Evolutionary conservation across 73 alveolate species (phyloP).

Genomic region (Tetrahymena malaccensis): DNA sequence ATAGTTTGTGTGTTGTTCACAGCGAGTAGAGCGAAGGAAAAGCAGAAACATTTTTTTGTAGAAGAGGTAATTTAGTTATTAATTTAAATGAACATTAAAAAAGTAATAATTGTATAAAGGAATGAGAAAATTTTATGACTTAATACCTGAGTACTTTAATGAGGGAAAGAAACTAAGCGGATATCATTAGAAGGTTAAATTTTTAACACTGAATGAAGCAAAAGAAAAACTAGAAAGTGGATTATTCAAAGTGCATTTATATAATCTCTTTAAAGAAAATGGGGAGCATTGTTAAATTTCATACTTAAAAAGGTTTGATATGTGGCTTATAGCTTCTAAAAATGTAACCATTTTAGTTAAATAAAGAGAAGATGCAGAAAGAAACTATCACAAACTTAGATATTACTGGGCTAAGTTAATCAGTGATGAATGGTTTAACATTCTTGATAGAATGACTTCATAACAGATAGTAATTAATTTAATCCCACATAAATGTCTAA

Average conservation of each 20-base stretch:
- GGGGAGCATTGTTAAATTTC: conserved; percentile 93
- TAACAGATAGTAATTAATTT: not conserved
- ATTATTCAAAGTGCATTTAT: conserved; percentile 45
- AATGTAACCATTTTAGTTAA: conserved; percentile 73
- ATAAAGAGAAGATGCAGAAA: conserved; percentile 42
- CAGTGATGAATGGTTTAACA: conserved; percentile 83
- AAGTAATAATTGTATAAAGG: not conserved
- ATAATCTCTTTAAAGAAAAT: conserved; percentile 83
- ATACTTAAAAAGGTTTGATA: conserved; percentile 46
- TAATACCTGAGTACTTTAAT: not conserved
- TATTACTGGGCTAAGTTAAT: conserved; percentile 78
- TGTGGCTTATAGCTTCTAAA: conserved; percentile 86
- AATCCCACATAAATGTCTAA: no score
- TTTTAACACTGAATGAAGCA: conserved; percentile 24
- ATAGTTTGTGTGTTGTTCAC: not conserved
- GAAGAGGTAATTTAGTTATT: not conserved
- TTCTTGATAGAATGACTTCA: conserved; percentile 37
- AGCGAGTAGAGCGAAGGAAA: not conserved
- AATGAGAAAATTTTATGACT: not conserved
- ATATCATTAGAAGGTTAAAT: conserved; percentile 2
- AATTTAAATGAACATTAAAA: not conserved
- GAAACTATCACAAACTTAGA: conserved; percentile 50
- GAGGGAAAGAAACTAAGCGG: conserved; percentile 3
- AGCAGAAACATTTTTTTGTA: not conserved
- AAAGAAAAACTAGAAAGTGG: conserved; percentile 44